These are phyloP conservation scores for Zalaria sp. DNA, from an alignment of 2,329 filamentous ascomycete genomes.

Conservation along the genomic window DNA sequence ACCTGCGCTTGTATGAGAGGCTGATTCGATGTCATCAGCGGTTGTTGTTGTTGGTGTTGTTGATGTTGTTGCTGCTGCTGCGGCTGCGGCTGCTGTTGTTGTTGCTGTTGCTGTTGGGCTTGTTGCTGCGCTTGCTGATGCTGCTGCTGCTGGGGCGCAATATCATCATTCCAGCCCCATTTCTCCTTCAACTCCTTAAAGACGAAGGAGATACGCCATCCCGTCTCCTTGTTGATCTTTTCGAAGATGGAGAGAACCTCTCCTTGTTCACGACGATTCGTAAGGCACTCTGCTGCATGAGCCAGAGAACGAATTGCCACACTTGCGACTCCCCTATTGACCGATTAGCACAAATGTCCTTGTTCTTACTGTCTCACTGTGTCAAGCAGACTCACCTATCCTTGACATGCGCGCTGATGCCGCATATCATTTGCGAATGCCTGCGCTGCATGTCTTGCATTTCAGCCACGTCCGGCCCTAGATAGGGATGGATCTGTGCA, in stretches of 20 bases:
- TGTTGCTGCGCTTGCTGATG: constrained; percentile 8
- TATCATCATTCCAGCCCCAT: constrained; percentile 58
- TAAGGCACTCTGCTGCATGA: constrained; percentile 62
- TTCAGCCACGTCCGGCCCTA: constrained; percentile 45
- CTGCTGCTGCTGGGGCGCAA: constrained; percentile 18
- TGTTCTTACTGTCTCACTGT: not conserved
- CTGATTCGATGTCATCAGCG: constrained; percentile 3
- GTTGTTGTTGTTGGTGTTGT: constrained; percentile 8
- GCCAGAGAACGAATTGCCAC: constrained; percentile 68
- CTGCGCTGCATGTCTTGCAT: constrained; percentile 57
- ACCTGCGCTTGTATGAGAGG: not conserved
- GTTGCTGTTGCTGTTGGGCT: constrained; percentile 8
- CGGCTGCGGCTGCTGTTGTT: constrained; percentile 13
- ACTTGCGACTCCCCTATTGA: constrained; percentile 50
- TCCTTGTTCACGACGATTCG: constrained; percentile 56
- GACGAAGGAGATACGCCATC: constrained; percentile 64
- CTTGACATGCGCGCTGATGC: constrained; percentile 74
- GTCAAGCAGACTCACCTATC: constrained; percentile 39
- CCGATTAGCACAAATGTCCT: not conserved
- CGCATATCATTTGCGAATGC: constrained; percentile 76
- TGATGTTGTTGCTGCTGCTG: constrained; percentile 12
- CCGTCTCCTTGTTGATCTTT: constrained; percentile 59
- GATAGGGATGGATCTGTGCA: constrained; percentile 62
- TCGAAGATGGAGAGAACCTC: constrained; percentile 69
- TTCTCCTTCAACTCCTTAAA: constrained; percentile 56